Percentiles rank a stretch among this genome's conserved stretches.
Evolutionary conservation across 257 asterid genomes (phyloP).

Genomic region (Ilex asprella): DNA sequence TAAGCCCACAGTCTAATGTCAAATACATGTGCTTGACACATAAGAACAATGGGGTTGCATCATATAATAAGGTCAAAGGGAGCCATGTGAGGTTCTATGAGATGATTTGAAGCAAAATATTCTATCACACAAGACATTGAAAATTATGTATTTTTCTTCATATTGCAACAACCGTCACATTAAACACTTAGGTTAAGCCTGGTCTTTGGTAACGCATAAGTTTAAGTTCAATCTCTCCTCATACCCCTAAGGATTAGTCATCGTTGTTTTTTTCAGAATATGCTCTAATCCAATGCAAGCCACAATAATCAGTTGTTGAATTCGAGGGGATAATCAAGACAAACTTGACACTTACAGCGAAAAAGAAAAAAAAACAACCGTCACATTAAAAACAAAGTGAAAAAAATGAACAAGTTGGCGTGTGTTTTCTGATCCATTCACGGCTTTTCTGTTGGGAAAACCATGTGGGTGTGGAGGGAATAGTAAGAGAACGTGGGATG

Average conservation of each 20-base stretch:
- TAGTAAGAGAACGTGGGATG: slow-evolving; percentile 46
- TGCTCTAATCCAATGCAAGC: too few relatives aligned
- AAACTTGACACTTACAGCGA: too few relatives aligned
- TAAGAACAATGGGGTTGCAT: slow-evolving; percentile 19
- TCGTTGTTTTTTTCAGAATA: too few relatives aligned
- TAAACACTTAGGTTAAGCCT: too few relatives aligned
- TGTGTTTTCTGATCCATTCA: slow-evolving; percentile 25
- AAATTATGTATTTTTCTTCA: slow-evolving; percentile 4
- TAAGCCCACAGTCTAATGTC: slow-evolving; percentile 15
- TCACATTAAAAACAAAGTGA: slow-evolving; percentile 13
- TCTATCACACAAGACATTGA: slow-evolving; percentile 6
- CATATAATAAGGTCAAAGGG: slow-evolving; percentile 13
- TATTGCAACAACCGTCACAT: slow-evolving; percentile 8
- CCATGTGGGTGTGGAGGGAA: slow-evolving; percentile 38
- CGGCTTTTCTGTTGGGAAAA: slow-evolving; percentile 26
- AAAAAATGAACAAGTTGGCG: slow-evolving; percentile 11
- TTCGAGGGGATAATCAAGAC: too few relatives aligned
- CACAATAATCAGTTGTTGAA: too few relatives aligned
- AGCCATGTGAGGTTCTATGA: slow-evolving; percentile 27
- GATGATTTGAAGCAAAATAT: neutral
- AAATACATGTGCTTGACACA: slow-evolving; percentile 30
- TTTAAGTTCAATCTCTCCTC: too few relatives aligned
- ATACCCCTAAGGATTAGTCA: too few relatives aligned
- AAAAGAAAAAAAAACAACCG: neutral
- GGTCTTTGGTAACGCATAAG: too few relatives aligned